Evolutionary conservation across 148 eudicot species (phyloP).

Genomic region (Vaccinium vitisidaea): DNA sequence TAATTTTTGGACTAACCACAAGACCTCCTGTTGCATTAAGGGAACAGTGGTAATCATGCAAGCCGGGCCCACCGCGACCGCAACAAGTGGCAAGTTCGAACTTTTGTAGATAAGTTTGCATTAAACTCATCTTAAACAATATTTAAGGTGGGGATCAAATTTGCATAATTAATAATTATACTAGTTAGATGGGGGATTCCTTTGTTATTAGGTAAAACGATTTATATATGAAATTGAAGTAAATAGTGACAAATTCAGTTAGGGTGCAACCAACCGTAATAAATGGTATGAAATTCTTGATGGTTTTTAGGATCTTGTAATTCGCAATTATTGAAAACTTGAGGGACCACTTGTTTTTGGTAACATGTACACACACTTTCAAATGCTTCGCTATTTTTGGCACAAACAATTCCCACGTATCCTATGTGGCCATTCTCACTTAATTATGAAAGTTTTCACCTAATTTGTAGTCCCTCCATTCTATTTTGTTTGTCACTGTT

Average conservation of each 20-base stretch:
- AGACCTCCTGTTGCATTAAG: not conserved
- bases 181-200: slow-evolving; percentile 39
- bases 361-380: not conserved
- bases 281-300: not conserved
- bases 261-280: slow-evolving; percentile 8
- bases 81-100: not conserved
- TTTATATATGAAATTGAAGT: slow-evolving; percentile 54
- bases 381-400: slow-evolving; percentile 1
- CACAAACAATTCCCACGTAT: not conserved
- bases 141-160: slow-evolving; percentile 44
- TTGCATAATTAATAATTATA: slow-evolving; percentile 26
- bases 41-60: slow-evolving; percentile 37
- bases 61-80: slow-evolving; percentile 23
- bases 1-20: not conserved
- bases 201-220: slow-evolving; percentile 61
- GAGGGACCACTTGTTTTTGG: not conserved
- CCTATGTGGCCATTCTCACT: not conserved
- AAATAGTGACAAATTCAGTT: slow-evolving; percentile 14
- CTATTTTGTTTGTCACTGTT: too few relatives aligned
- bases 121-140: slow-evolving; percentile 1
- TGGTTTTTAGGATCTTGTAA: not conserved
- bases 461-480: too few relatives aligned
- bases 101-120: not conserved
- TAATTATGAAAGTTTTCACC: too few relatives aligned
- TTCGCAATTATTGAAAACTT: slow-evolving; percentile 1